A percentile compares a stretch with the other conserved stretches of the same genome.
These are phyloP conservation scores for Lentinula guzmanii DNA, from an alignment of 768 basidiomycete genomes.

Conservation along the genomic window DNA sequence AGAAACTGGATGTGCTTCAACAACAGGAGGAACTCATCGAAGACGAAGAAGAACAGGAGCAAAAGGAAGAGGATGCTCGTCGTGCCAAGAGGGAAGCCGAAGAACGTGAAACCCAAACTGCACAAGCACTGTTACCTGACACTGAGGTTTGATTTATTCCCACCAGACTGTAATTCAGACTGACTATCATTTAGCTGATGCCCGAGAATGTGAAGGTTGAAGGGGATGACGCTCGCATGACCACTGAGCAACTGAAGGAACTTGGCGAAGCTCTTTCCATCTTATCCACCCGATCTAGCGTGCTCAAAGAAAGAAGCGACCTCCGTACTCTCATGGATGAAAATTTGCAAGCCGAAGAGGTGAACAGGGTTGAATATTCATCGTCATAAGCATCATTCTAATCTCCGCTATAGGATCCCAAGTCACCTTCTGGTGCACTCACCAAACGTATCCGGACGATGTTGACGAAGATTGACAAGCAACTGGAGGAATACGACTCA, in stretches of 20 bases:
- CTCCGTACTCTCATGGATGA: conserved; percentile 90
- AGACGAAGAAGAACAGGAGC: conserved; percentile 97
- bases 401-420: conserved; percentile 51
- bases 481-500: conserved; percentile 87
- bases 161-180: background rate
- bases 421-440: conserved; percentile 77
- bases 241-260: conserved; percentile 91
- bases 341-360: conserved; percentile 85
- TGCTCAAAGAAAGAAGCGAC: conserved; percentile 94
- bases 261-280: conserved; percentile 87
- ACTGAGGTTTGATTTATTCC: conserved; percentile 56
- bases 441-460: conserved; percentile 94
- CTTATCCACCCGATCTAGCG: conserved; percentile 88
- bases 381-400: background rate
- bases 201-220: conserved; percentile 50
- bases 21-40: conserved; percentile 99
- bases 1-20: conserved; percentile 95
- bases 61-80: conserved; percentile 90
- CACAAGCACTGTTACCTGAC: conserved; percentile 80
- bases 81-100: conserved; percentile 77
- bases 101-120: conserved; percentile 73
- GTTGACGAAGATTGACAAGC: conserved; percentile 92
- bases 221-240: conserved; percentile 88
- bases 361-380: conserved; percentile 16
- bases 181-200: conserved; percentile 39